Conservation (phyloP, 345 rosid genomes). For the Ceriops zippeliana region DNA sequence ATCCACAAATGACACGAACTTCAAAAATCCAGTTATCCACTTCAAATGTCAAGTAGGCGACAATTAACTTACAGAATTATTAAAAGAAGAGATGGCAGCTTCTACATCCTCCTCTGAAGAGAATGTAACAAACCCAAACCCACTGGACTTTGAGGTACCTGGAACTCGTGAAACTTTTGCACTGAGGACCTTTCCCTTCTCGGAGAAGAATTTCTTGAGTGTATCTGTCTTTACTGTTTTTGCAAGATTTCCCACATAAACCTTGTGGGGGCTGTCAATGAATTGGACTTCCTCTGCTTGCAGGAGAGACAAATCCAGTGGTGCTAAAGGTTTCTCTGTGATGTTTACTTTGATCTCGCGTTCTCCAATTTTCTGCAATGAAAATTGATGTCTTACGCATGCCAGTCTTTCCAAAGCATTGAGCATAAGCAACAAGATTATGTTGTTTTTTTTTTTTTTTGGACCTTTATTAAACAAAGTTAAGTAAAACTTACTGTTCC, state of each 20-base stretch:
- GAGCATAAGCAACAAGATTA: neutral
- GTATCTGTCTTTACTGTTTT: slow-evolving; percentile 67
- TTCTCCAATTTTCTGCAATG: slow-evolving; percentile 63
- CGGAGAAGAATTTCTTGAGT: slow-evolving; percentile 58
- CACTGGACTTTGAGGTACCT: slow-evolving; percentile 79
- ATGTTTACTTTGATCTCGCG: slow-evolving; percentile 82
- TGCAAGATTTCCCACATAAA: slow-evolving; percentile 86
- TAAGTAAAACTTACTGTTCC: slow-evolving; percentile 51
- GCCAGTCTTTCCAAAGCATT: neutral
- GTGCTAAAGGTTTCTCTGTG: slow-evolving; percentile 63
- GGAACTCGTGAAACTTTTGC: slow-evolving; percentile 81
- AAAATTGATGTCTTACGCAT: slow-evolving; percentile 4
- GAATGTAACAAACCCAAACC: slow-evolving; percentile 81
- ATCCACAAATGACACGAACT: neutral
- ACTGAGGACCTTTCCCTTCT: slow-evolving; percentile 70
- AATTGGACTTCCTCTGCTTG: slow-evolving; percentile 71
- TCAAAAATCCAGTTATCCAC: neutral
- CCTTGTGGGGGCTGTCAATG: slow-evolving; percentile 64
- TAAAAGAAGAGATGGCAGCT: slow-evolving; percentile 63
- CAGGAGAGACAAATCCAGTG: slow-evolving; percentile 43
- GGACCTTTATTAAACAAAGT: neutral
- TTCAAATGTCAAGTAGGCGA: neutral
- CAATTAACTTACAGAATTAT: slow-evolving; percentile 61
- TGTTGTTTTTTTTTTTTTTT: neutral
- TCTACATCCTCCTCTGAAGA: slow-evolving; percentile 78